Evolutionary conservation across 768 basidiomycete genomes (phyloP).

Genomic region (Asterophora lycoperdoides): DNA sequence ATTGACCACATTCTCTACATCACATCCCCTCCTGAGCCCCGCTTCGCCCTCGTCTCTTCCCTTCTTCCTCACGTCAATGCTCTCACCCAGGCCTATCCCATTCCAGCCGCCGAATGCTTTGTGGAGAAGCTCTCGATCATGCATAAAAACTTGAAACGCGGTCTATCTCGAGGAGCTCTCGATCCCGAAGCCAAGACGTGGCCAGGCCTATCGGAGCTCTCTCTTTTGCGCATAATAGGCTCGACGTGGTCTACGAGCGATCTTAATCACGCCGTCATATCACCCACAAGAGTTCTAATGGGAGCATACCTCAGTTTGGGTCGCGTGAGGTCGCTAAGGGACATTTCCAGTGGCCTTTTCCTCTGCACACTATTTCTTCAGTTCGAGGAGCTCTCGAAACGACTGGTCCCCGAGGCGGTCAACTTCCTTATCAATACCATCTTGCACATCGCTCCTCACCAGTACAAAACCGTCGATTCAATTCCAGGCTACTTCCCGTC

Average conservation of each 20-base stretch:
- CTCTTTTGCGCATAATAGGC: slow-evolving; percentile 76
- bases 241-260: slow-evolving; percentile 92
- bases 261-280: slow-evolving; percentile 83
- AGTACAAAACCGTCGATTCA: slow-evolving; percentile 37
- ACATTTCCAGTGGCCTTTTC: slow-evolving; percentile 85
- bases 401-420: slow-evolving; percentile 83
- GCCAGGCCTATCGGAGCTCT: slow-evolving; percentile 81
- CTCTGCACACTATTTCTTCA: slow-evolving; percentile 80
- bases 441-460: slow-evolving; percentile 69
- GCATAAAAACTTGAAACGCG: slow-evolving; percentile 90
- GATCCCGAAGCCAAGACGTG: slow-evolving; percentile 71
- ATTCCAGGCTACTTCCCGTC: slow-evolving; percentile 70
- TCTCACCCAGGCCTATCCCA: slow-evolving; percentile 77
- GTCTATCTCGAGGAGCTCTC: slow-evolving; percentile 66
- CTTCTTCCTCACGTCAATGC: slow-evolving; percentile 77
- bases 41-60: slow-evolving; percentile 53
- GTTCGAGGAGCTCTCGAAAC: slow-evolving; percentile 81
- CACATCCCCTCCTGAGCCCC: slow-evolving; percentile 58
- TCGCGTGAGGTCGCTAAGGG: slow-evolving; percentile 68
- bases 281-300: slow-evolving; percentile 83
- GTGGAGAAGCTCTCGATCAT: slow-evolving; percentile 80
- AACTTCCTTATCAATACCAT: slow-evolving; percentile 75
- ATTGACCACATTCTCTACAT: slow-evolving; percentile 86
- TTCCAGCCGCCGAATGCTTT: slow-evolving; percentile 73
- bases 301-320: slow-evolving; percentile 86